Percentiles rank a stretch among this genome's conserved stretches.
Conservation (phyloP, 306 rosid genomes). For the Vigna trinervia region DNA sequence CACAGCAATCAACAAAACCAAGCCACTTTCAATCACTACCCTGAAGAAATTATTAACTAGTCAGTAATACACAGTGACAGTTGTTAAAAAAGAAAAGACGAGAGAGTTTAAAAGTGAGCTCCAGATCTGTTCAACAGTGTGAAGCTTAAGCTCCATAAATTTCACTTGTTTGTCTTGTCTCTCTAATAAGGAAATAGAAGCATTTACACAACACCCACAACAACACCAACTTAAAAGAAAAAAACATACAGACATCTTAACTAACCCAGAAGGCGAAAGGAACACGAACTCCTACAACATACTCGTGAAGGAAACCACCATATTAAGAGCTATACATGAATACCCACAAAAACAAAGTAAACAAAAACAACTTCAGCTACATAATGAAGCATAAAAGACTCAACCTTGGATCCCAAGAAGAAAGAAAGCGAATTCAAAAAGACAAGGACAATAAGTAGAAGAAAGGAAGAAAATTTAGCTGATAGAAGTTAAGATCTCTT, state of each 20-base stretch:
- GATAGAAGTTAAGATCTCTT: constrained; percentile 47
- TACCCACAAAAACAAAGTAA: not conserved
- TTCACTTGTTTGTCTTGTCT: not conserved
- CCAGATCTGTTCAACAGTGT: constrained; percentile 41
- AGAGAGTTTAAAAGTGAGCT: not conserved
- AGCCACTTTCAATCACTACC: constrained; percentile 8
- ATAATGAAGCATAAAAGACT: not conserved
- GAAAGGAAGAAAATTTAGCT: constrained; percentile 10
- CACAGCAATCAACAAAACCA: constrained; percentile 27
- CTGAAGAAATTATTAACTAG: not conserved
- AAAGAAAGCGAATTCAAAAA: not conserved
- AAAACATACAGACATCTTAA: not conserved
- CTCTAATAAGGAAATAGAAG: constrained; percentile 5
- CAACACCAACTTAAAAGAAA: not conserved
- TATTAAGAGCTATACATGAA: not conserved
- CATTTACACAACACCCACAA: constrained; percentile 4
- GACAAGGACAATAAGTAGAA: not conserved
- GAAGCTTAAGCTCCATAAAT: not conserved
- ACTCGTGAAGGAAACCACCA: constrained; percentile 14
- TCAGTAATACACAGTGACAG: not conserved
- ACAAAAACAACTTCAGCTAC: constrained; percentile 23
- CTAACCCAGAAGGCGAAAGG: constrained; percentile 3
- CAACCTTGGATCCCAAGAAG: constrained; percentile 22
- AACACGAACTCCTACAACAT: constrained; percentile 21
- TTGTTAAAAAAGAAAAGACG: not conserved